Evolutionary conservation across 2,329 filamentous ascomycete species (phyloP).

Genomic region (Rhinocladiella mackenziei): DNA sequence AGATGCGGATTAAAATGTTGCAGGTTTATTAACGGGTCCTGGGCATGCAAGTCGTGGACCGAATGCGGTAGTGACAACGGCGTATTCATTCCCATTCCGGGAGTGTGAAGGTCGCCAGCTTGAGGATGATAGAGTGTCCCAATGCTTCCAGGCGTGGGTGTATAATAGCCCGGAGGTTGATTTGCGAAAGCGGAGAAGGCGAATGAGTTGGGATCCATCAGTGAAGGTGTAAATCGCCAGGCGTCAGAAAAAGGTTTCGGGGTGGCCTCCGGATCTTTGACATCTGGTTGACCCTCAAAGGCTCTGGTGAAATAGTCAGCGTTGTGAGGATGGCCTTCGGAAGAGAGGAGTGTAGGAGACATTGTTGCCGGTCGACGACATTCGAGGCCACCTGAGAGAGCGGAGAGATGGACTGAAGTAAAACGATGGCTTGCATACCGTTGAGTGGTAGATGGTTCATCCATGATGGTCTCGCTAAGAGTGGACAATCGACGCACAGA

Average conservation of each 20-base stretch:
- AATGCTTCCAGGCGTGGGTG: constrained; percentile 75
- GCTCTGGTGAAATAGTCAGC: constrained; percentile 36
- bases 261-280: constrained; percentile 78
- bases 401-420: constrained; percentile 17
- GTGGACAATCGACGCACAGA: constrained; percentile 34
- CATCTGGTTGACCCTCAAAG: constrained; percentile 46
- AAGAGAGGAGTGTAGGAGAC: constrained; percentile 17
- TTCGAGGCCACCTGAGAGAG: constrained; percentile 5
- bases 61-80: constrained; percentile 73
- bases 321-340: constrained; percentile 9
- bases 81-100: constrained; percentile 68
- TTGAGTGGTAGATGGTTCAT: constrained; percentile 26
- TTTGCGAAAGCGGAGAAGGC: constrained; percentile 75
- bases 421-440: constrained; percentile 25
- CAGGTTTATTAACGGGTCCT: constrained; percentile 60
- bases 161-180: constrained; percentile 79
- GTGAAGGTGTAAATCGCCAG: constrained; percentile 83
- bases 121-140: constrained; percentile 78
- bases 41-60: constrained; percentile 60
- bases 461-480: constrained; percentile 29
- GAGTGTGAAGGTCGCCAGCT: constrained; percentile 82
- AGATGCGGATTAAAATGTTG: constrained; percentile 60
- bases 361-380: constrained; percentile 11
- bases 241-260: constrained; percentile 74
- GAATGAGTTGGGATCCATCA: constrained; percentile 81